Evolutionary conservation across 2,329 filamentous ascomycete genomes (phyloP), one percentile per base, ranked within the genome.

Genomic region (Pezicula radicicola): DNA sequence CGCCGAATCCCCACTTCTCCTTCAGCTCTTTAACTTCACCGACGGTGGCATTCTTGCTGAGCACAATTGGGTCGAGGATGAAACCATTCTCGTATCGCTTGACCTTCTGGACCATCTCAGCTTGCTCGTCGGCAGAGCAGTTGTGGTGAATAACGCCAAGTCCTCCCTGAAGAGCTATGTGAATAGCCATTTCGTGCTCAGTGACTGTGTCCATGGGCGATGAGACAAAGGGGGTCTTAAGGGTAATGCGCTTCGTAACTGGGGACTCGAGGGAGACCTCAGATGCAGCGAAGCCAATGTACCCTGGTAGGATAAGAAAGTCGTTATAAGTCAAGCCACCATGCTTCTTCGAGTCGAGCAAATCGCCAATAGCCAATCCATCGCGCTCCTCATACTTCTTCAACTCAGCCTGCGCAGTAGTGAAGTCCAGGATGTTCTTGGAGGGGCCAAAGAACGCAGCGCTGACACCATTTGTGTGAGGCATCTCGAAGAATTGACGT

Each of bases 181-280:
- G 90, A 65, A 99, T 97, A 60, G 94, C 95, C 95, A 99, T 99
- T 72, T 96, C 93, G 76, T 96, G 89, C 78, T 99, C 94, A 41
- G 95, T 99, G 70, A 99, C 94, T 9, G 94, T 99, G 77, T 99
- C 94, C 94, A 99, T 99, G 66, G 95, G 94, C 37, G 94, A 97
- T 44, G 94, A 99, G 60, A 97, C 84, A 67, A 99, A 92, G 55
- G 94, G 94, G 6, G 92, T 95, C 83, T 97, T 99, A 70, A 99
- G 81, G 35, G 89, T 85, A 73, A 99, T 96, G 67, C 91, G 86
- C 83, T 95, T 96, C 63, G 94, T 99, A 66, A 99, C 81, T 53
- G 91, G 91, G 35, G 93, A 91, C 64, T 97, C 94, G 56, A 99
- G 86, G 46, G 76, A 76, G 60, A 97, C 94, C 58, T 89, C 88